These are phyloP conservation scores for Metschnikowia chrysomelidarum DNA, from an alignment of 805 yeast species.

Conservation along the genomic window DNA sequence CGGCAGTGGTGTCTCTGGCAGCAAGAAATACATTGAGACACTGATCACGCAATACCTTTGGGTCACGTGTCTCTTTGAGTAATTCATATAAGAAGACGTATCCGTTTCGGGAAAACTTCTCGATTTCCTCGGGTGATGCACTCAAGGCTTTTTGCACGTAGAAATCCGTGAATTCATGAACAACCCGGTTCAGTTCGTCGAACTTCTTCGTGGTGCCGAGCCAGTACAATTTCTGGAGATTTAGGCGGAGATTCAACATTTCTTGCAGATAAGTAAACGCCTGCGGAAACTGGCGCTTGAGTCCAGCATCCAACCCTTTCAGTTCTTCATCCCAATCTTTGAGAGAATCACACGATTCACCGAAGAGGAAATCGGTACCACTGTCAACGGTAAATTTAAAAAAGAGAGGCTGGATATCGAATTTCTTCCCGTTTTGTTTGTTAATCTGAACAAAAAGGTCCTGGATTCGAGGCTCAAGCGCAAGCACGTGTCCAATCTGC, in stretches of 20 bases:
- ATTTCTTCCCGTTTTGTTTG: slow-evolving; percentile 7
- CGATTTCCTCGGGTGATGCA: slow-evolving; percentile 30
- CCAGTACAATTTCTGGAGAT: slow-evolving; percentile 13
- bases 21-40: slow-evolving; percentile 50
- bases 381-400: slow-evolving; percentile 19
- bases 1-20: slow-evolving; percentile 57
- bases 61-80: slow-evolving; percentile 48
- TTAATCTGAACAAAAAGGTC: slow-evolving; percentile 18
- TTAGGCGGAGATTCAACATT: slow-evolving; percentile 10
- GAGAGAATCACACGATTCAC: slow-evolving; percentile 18
- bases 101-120: slow-evolving; percentile 31
- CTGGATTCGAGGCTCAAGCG: slow-evolving; percentile 26
- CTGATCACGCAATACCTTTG: slow-evolving; percentile 49
- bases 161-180: slow-evolving; percentile 20
- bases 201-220: slow-evolving; percentile 3
- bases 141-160: slow-evolving; percentile 39
- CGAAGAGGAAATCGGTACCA: slow-evolving; percentile 19
- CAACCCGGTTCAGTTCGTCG: slow-evolving; percentile 4
- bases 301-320: slow-evolving; percentile 10
- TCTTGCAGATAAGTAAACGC: slow-evolving; percentile 16
- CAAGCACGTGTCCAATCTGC: slow-evolving; percentile 25
- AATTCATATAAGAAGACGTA: slow-evolving; percentile 49
- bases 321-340: slow-evolving; percentile 2
- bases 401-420: slow-evolving; percentile 18
- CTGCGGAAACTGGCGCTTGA: slow-evolving; percentile 13